These are phyloP conservation scores for Coemansia sp. DNA, from an alignment of 192 early-diverging fungal genomes.

Conservation along the genomic window DNA sequence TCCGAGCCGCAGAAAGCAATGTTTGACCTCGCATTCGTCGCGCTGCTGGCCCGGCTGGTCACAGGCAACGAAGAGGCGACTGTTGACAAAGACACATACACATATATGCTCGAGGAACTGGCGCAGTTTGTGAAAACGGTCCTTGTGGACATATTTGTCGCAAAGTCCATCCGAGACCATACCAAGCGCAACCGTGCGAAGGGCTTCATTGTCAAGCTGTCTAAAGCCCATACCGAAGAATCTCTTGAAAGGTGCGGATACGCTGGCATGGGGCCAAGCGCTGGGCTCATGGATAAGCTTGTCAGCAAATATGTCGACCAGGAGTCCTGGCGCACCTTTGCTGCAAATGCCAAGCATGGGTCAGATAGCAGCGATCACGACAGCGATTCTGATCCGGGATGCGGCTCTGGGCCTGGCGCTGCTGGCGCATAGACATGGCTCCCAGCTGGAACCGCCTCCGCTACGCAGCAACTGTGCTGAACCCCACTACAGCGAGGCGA, in stretches of 20 bases:
- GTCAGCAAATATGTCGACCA: not conserved
- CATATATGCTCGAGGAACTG: not conserved
- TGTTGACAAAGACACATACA: not conserved
- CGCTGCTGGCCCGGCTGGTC: slow-evolving; percentile 13
- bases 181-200: not conserved
- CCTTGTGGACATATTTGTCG: not conserved
- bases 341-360: not conserved
- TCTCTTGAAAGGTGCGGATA: not conserved
- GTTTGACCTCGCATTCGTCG: slow-evolving; percentile 8
- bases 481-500: too few relatives aligned
- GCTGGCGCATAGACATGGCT: too few relatives aligned
- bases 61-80: slow-evolving; percentile 2
- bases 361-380: not conserved
- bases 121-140: not conserved
- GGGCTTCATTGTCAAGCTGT: not conserved
- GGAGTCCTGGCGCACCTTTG: too few relatives aligned
- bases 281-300: not conserved
- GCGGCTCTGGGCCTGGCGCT: not conserved
- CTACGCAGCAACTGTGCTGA: too few relatives aligned
- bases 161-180: not conserved
- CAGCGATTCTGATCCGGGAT: not conserved
- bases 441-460: too few relatives aligned
- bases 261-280: not conserved
- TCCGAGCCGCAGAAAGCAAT: not conserved
- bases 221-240: not conserved